Conservation (phyloP, 2,329 filamentous ascomycete species). For the Ilyonectria mors-panacis region DNA sequence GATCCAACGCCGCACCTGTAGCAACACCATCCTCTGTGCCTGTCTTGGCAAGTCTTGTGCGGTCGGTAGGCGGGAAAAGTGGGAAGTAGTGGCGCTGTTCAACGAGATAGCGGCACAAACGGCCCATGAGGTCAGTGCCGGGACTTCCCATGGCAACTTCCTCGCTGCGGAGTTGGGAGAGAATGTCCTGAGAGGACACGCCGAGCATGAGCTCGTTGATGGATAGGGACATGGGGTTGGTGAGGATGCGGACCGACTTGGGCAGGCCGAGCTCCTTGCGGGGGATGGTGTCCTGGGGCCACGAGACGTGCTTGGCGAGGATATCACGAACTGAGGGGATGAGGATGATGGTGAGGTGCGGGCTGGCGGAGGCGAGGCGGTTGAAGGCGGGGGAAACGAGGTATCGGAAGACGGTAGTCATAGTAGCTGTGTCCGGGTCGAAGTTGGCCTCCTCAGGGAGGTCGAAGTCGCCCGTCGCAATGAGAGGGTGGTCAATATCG, state of each 20-base stretch:
- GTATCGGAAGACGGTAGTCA: slow-evolving; percentile 86
- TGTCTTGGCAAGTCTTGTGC: slow-evolving; percentile 76
- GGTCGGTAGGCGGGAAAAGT: slow-evolving; percentile 84
- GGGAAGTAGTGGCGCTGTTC: slow-evolving; percentile 95
- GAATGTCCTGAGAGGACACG: slow-evolving; percentile 85
- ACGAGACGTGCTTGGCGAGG: slow-evolving; percentile 86
- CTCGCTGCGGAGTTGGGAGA: slow-evolving; percentile 85
- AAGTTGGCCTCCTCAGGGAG: slow-evolving; percentile 76
- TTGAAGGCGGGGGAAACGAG: slow-evolving; percentile 82
- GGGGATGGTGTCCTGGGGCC: slow-evolving; percentile 77
- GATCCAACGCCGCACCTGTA: slow-evolving; percentile 85
- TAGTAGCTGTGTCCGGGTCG: slow-evolving; percentile 83
- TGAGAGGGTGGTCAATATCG: slow-evolving; percentile 89
- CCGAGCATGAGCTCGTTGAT: slow-evolving; percentile 90
- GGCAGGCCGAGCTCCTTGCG: slow-evolving; percentile 83
- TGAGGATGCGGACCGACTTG: slow-evolving; percentile 82
- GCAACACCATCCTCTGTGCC: slow-evolving; percentile 72
- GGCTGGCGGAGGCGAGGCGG: slow-evolving; percentile 78
- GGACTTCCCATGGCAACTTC: slow-evolving; percentile 64
- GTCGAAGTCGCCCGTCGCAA: slow-evolving; percentile 86
- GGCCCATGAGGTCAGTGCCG: slow-evolving; percentile 72
- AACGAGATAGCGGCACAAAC: slow-evolving; percentile 84
- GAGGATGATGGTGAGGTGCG: slow-evolving; percentile 84
- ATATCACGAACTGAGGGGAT: slow-evolving; percentile 87
- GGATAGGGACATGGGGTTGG: slow-evolving; percentile 91